Evolutionary conservation across 176 grass and related monocot genomes (phyloP), one percentile per base, ranked within the genome.

Genomic region (Oryza officinalis): DNA sequence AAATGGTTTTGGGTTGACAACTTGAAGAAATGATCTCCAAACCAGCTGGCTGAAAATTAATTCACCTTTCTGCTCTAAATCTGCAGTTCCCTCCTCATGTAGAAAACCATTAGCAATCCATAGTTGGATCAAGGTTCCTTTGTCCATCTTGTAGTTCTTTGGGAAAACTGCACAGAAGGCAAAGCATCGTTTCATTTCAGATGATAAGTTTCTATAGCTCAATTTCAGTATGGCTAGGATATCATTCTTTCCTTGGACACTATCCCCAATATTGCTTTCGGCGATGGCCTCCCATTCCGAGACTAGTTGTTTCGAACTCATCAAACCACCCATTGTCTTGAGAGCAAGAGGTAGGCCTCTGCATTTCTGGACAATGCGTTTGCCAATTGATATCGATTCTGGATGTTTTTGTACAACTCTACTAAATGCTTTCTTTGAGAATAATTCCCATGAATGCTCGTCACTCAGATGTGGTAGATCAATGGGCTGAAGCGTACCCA

Each of bases 41-140:
- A 33, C 32, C 32, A 33, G 32, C 32, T 33, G 32, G 32, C 32
- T 33, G 32, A 33, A 33, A 33, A 33, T 33, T 33, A 33, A 33
- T 33, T 33, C 32, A 5, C 32, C 32, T 33, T 33, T 33, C 32
- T 33, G 3, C 32, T 33, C 32, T 33, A 5, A 33, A 33, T 33
- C 32, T 33, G 32, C 32, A 33, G 32, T 33, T 33, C 32, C 32
- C 3, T 33, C 32, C 32, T 33, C 32, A 33, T 33, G 32, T 33
- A 33, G 32, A 33, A 68, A 63, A 18, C 25, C 70, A 31, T 86
- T 86, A 44, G 85, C 85, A 0, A 68, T 86, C 85, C 77, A 86
- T 6, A 81, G 25, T 8, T 68, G 77, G 33, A 86, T 75, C 33
- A 81, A 59, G 2, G 18, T 30, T 31, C 68, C 60, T 44, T 65